Percentiles rank a stretch among this genome's conserved stretches.
Conservation (phyloP, 257 asterid genomes). For the Nicotiana otophora region DNA sequence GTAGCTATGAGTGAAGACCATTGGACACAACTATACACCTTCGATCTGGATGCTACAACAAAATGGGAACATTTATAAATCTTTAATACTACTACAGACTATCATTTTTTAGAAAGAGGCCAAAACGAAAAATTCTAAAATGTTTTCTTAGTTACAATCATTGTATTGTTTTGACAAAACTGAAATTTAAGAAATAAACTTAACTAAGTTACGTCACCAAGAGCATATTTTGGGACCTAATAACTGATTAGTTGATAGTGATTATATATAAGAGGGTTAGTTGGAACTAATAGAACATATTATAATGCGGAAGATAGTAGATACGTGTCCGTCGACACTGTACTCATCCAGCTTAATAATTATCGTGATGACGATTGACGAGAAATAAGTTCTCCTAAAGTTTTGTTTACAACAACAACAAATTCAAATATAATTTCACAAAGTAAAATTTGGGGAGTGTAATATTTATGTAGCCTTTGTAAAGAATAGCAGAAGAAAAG, state of each 20-base stretch:
- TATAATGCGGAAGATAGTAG: not conserved
- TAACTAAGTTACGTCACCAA: not conserved
- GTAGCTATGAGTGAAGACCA: not conserved
- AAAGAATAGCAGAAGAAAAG: too few species aligned
- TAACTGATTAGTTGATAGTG: not conserved
- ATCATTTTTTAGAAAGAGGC: not conserved
- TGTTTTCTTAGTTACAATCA: not conserved
- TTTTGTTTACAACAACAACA: too few species aligned
- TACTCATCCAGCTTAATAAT: not conserved
- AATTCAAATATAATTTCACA: too few species aligned
- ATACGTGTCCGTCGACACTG: not conserved
- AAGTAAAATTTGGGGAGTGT: too few species aligned
- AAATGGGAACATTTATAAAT: not conserved
- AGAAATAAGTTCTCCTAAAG: not conserved
- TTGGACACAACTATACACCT: not conserved
- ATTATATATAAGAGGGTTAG: not conserved
- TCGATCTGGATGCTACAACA: not conserved
- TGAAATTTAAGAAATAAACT: not conserved
- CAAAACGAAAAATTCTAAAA: not conserved
- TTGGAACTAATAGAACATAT: not conserved
- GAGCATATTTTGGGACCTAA: not conserved
- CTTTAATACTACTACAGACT: not conserved
- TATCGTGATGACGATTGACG: not conserved
- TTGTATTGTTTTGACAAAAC: not conserved
- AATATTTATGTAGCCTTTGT: too few species aligned